Conservation (phyloP, 768 basidiomycete genomes). For the Crassisporium funariophilum region DNA sequence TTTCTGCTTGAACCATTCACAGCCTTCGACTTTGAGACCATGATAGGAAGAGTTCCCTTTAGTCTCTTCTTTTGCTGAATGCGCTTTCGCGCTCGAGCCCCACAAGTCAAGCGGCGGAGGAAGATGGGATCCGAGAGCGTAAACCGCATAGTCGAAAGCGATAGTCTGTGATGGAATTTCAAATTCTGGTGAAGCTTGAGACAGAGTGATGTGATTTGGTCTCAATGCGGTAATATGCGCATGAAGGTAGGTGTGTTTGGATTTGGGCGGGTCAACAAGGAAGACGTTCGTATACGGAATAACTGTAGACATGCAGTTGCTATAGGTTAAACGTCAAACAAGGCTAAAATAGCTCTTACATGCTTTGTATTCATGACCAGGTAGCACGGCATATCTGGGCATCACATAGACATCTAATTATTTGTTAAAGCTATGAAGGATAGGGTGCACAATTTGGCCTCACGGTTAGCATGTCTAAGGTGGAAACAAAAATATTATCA, state of each 20-base stretch:
- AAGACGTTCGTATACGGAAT: constrained; percentile 59
- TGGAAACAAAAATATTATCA: background rate
- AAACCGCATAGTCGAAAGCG: constrained; percentile 57
- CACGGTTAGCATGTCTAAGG: constrained; percentile 50
- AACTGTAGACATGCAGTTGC: constrained; percentile 31
- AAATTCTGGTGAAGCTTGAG: constrained; percentile 48
- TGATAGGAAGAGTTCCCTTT: constrained; percentile 23
- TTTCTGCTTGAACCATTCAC: constrained; percentile 51
- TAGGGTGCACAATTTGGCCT: too few relatives aligned
- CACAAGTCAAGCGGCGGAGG: constrained; percentile 59
- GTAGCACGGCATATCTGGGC: constrained; percentile 56
- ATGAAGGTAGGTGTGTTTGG: constrained; percentile 41
- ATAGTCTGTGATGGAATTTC: constrained; percentile 39
- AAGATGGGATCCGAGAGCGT: constrained; percentile 62
- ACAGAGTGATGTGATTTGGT: constrained; percentile 43
- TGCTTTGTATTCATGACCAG: constrained; percentile 67
- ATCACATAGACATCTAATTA: constrained; percentile 65
- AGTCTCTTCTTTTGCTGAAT: constrained; percentile 2
- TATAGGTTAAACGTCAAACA: background rate
- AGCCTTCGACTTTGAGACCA: constrained; percentile 50
- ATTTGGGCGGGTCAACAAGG: constrained; percentile 20
- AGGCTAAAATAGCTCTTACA: constrained; percentile 36
- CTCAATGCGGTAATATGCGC: too few relatives aligned
- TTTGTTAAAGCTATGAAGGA: too few relatives aligned
- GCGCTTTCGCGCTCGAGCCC: constrained; percentile 29